phyloP scores from a whole-genome alignment of 2,329 filamentous ascomycete species.

The Alternaria postmessia region DNA sequence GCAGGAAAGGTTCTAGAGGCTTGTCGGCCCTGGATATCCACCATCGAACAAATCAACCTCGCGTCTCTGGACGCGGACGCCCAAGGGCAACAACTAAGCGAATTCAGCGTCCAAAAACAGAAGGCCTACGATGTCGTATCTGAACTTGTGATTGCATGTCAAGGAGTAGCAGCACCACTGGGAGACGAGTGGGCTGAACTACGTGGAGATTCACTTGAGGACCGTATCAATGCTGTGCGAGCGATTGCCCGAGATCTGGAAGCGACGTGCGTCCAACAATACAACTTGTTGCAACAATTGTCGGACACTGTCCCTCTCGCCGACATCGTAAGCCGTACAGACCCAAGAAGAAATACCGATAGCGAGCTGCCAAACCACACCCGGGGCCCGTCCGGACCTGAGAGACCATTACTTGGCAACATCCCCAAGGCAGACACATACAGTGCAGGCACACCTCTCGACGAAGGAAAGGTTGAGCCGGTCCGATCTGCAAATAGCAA shows the following conservation, averaged over 20 bases:
- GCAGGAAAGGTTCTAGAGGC: slow-evolving; percentile 84
- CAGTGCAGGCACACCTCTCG: slow-evolving; percentile 60
- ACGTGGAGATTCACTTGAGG: slow-evolving; percentile 88
- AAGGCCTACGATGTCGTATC: slow-evolving; percentile 92
- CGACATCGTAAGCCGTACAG: slow-evolving; percentile 39
- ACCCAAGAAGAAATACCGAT: slow-evolving; percentile 54
- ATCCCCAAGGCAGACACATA: slow-evolving; percentile 70
- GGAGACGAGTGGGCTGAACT: slow-evolving; percentile 95
- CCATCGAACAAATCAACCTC: slow-evolving; percentile 91
- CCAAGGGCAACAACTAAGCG: slow-evolving; percentile 83
- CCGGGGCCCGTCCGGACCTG: slow-evolving; percentile 41
- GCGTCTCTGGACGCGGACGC: slow-evolving; percentile 78
- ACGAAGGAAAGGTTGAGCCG: slow-evolving; percentile 46
- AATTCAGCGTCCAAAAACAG: slow-evolving; percentile 92
- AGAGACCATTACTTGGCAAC: slow-evolving; percentile 61
- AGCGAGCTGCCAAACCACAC: slow-evolving; percentile 46
- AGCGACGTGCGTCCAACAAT: slow-evolving; percentile 84
- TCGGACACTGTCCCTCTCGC: slow-evolving; percentile 75
- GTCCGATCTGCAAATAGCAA: slow-evolving; percentile 52
- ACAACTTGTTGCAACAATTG: slow-evolving; percentile 85
- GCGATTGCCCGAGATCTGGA: slow-evolving; percentile 82
- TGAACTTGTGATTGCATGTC: slow-evolving; percentile 85
- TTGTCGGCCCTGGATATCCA: slow-evolving; percentile 88
- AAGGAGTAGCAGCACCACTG: slow-evolving; percentile 88
- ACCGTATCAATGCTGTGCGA: slow-evolving; percentile 81